phyloP scores from a whole-genome alignment of 2,329 filamentous ascomycete species.

The Fusarium torreyae region DNA sequence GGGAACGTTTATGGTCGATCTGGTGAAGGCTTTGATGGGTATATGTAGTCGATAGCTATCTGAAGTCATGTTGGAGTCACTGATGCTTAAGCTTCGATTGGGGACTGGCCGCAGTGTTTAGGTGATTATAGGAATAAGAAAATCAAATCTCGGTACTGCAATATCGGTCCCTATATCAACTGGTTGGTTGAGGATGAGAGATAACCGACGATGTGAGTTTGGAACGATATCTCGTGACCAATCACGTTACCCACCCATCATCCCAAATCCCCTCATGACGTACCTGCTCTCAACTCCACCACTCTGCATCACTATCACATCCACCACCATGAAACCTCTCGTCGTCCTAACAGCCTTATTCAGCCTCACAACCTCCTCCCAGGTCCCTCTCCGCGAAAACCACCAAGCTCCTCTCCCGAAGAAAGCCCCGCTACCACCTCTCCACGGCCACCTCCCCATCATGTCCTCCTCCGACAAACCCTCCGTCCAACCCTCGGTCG shows the following conservation, averaged over 20 bases:
- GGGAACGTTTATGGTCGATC: too few relatives aligned
- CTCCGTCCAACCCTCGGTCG: constrained; percentile 65
- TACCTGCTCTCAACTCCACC: constrained; percentile 18
- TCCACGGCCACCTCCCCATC: constrained; percentile 47
- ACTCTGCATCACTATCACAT: constrained; percentile 6
- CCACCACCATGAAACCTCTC: constrained; percentile 45
- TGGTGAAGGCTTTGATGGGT: too few relatives aligned
- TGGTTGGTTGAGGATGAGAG: too few relatives aligned
- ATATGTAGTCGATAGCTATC: too few relatives aligned
- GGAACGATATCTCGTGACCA: constrained; percentile 24
- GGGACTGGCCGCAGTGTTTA: too few relatives aligned
- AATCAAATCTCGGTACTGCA: too few relatives aligned
- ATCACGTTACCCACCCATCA: constrained; percentile 30
- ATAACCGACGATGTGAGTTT: neutral
- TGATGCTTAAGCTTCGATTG: too few relatives aligned
- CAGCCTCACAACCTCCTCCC: constrained; percentile 27
- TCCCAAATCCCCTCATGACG: constrained; percentile 37
- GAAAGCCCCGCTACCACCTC: constrained; percentile 22
- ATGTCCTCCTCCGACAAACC: constrained; percentile 49
- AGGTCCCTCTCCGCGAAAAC: constrained; percentile 25
- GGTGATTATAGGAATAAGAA: too few relatives aligned
- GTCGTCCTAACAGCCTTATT: constrained; percentile 32
- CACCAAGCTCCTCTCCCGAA: constrained; percentile 4
- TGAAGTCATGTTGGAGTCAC: too few relatives aligned
- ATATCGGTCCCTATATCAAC: too few relatives aligned